phyloP scores from a whole-genome alignment of 2,329 filamentous ascomycete species.

The Xylaria polymorpha region DNA sequence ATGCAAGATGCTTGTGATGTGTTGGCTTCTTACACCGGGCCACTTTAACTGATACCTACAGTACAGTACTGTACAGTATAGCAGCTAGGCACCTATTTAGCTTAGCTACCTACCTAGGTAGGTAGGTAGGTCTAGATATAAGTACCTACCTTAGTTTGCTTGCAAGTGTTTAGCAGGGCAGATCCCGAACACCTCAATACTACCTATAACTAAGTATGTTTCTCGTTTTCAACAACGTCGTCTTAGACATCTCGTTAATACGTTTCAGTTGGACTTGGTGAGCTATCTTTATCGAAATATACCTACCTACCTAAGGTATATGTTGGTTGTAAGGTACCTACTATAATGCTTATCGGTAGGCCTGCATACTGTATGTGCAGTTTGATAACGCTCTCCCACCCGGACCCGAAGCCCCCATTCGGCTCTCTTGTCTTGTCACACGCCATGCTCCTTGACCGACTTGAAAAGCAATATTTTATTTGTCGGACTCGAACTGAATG shows the following conservation, averaged over 20 bases:
- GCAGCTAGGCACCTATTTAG: neutral
- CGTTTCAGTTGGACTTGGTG: conserved; percentile 35
- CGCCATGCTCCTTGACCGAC: conserved; percentile 1
- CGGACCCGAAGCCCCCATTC: neutral
- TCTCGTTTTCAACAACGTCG: neutral
- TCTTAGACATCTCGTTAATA: neutral
- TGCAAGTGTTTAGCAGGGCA: neutral
- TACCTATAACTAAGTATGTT: neutral
- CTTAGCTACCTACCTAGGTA: neutral
- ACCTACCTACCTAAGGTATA: too few species aligned
- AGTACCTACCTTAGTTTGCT: neutral
- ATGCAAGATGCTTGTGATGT: conserved; percentile 9
- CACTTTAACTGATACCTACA: neutral
- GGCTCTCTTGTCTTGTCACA: conserved; percentile 3
- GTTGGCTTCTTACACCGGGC: neutral
- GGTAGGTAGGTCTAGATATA: neutral
- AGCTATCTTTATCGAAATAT: neutral
- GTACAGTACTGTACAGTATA: neutral
- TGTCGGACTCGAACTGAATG: conserved; percentile 7
- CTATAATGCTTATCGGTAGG: neutral
- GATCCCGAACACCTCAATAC: neutral
- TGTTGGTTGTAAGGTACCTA: neutral
- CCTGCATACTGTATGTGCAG: neutral
- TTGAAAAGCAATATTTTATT: conserved; percentile 10
- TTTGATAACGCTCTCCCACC: neutral